Percentiles rank a stretch among this genome's conserved stretches.
Evolutionary conservation across 108 stramenopile genomes (phyloP).

Genomic region (Chaetoceros tenuissimus): DNA sequence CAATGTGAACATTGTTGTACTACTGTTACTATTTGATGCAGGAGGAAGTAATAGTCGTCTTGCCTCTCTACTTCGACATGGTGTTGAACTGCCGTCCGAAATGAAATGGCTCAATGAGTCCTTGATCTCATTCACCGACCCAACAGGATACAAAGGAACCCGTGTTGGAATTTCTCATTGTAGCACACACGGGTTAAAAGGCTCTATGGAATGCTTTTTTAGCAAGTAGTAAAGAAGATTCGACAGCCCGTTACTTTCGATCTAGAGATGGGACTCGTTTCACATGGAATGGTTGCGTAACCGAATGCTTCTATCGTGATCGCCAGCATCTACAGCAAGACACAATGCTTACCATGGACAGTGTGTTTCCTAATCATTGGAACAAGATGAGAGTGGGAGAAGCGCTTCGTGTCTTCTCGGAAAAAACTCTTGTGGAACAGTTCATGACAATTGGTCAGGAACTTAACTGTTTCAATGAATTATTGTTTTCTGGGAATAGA

Average conservation of each 20-base stretch:
- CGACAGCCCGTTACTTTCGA: not conserved
- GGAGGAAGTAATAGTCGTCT: not conserved
- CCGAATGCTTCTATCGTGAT: not conserved
- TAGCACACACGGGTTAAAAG: not conserved
- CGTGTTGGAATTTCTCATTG: not conserved
- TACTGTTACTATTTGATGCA: not conserved
- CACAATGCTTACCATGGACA: not conserved
- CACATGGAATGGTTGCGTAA: not conserved
- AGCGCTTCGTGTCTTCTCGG: not conserved
- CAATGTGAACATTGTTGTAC: not conserved
- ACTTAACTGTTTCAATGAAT: not conserved
- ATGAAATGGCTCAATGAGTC: not conserved
- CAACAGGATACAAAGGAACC: not conserved
- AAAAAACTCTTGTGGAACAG: not conserved
- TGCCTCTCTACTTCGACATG: not conserved
- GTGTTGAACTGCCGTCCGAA: not conserved
- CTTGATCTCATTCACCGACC: not conserved
- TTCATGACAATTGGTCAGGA: too few relatives aligned
- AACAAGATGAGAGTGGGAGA: too few relatives aligned
- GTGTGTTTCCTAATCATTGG: too few relatives aligned
- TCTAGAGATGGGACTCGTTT: not conserved
- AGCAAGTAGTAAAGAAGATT: not conserved
- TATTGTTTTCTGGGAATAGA: not conserved
- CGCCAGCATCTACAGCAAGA: not conserved
- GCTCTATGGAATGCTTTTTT: not conserved